Percentiles rank a stretch among this genome's conserved stretches.
Conservation (phyloP, 2,329 filamentous ascomycete species). For the Xylariaceae sp. region DNA sequence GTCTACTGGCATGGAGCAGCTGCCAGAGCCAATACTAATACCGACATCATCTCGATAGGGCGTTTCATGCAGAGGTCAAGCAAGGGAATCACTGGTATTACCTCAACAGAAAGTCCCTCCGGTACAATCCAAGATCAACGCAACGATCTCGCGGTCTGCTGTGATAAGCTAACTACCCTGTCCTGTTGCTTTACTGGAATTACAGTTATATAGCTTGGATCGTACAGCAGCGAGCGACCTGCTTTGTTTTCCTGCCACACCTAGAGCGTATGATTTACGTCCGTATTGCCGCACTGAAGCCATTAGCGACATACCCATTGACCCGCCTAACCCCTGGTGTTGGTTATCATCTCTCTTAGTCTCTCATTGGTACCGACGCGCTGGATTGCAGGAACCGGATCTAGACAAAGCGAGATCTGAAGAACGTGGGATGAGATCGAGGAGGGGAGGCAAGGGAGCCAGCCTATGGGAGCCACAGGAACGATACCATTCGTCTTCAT, state of each 20-base stretch:
- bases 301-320: background rate
- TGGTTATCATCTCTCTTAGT: background rate
- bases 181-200: constrained; percentile 3
- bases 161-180: constrained; percentile 14
- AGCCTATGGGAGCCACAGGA: constrained; percentile 14
- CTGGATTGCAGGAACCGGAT: constrained; percentile 7
- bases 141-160: constrained; percentile 10
- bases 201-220: constrained; percentile 15
- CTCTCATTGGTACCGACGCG: constrained; percentile 11
- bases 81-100: constrained; percentile 27
- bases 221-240: constrained; percentile 2
- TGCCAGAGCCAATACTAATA: constrained; percentile 5
- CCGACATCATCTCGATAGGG: constrained; percentile 9
- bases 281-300: constrained; percentile 8
- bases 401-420: constrained; percentile 9
- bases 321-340: background rate
- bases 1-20: too few relatives aligned
- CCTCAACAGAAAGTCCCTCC: constrained; percentile 23
- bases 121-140: constrained; percentile 17
- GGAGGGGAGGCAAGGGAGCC: constrained; percentile 8
- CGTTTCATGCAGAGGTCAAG: constrained; percentile 9
- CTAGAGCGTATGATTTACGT: constrained; percentile 10
- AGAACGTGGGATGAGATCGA: constrained; percentile 15
- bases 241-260: constrained; percentile 5
- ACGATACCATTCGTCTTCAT: constrained; percentile 5